Evolutionary conservation across 2,329 filamentous ascomycete species (phyloP).

Genomic region (Coniochaeta hoffmannii): DNA sequence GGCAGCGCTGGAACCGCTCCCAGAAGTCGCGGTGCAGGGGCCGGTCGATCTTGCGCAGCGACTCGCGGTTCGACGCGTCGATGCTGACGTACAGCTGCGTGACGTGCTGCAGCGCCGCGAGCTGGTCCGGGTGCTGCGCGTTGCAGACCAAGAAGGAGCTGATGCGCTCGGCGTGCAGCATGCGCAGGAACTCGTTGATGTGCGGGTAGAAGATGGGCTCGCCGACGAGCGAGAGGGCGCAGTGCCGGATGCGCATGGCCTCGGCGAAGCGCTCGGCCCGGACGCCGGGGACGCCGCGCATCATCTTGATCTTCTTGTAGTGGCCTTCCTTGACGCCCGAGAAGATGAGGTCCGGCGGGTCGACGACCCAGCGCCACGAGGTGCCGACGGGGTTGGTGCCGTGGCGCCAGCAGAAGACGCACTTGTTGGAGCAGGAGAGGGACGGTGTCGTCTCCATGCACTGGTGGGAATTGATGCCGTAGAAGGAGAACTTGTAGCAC

Average conservation of each 20-base stretch:
- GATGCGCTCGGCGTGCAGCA: conserved; percentile 81
- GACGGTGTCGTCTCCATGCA: conserved; percentile 98
- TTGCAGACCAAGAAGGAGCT: conserved; percentile 96
- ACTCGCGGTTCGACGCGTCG: conserved; percentile 86
- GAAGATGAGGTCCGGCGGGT: conserved; percentile 85
- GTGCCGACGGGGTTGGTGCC: conserved; percentile 96
- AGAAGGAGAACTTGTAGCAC: conserved; percentile 97
- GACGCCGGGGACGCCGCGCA: conserved; percentile 88
- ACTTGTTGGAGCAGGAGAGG: conserved; percentile 94
- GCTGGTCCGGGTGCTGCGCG: conserved; percentile 88
- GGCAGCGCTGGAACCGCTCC: conserved; percentile 87
- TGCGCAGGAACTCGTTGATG: conserved; percentile 82
- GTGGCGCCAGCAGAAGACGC: conserved; percentile 98
- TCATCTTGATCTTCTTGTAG: conserved; percentile 96
- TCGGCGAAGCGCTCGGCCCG: conserved; percentile 87
- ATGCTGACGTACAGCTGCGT: conserved; percentile 97
- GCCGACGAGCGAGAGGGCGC: conserved; percentile 83
- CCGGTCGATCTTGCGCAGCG: conserved; percentile 79
- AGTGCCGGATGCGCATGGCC: conserved; percentile 89
- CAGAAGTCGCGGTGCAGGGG: conserved; percentile 95
- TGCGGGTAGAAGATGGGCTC: conserved; percentile 99
- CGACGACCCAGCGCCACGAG: conserved; percentile 93
- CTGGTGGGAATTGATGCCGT: conserved; percentile 91
- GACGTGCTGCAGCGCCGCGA: conserved; percentile 73
- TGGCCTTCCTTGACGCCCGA: conserved; percentile 83